phyloP scores from a whole-genome alignment of 225 moss, liverwort and hornwort genomes.

The Sphagnum contortum region DNA sequence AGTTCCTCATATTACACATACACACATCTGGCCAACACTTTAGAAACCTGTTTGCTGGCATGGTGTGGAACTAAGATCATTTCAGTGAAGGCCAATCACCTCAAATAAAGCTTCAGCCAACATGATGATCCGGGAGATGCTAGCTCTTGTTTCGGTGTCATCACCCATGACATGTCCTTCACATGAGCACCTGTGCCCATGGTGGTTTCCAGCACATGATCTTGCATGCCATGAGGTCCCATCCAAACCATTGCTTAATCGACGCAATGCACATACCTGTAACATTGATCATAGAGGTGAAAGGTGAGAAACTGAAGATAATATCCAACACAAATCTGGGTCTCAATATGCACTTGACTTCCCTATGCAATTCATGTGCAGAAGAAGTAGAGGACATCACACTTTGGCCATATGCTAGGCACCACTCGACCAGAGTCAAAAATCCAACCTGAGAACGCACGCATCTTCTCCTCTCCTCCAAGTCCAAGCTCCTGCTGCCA shows the following conservation, averaged over 20 bases:
- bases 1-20: too few relatives aligned
- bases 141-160: conserved; percentile 80
- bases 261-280: conserved; percentile 89
- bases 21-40: too few relatives aligned
- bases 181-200: conserved; percentile 74
- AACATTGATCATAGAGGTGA: conserved; percentile 1
- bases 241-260: conserved; percentile 71
- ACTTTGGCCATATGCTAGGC: too few relatives aligned
- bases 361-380: too few relatives aligned
- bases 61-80: too few relatives aligned
- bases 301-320: too few relatives aligned
- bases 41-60: too few relatives aligned
- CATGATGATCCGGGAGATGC: conserved; percentile 94
- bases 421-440: too few relatives aligned
- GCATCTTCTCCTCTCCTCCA: conserved; percentile 77
- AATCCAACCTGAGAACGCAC: conserved; percentile 69
- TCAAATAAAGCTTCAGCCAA: conserved; percentile 94
- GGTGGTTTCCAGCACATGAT: conserved; percentile 65
- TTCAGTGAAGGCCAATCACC: conserved; percentile 16
- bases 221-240: conserved; percentile 67
- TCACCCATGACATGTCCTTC: conserved; percentile 58
- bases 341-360: too few relatives aligned
- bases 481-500: conserved; percentile 54
- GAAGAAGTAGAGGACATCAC: too few relatives aligned
- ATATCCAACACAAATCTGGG: too few relatives aligned